A percentile compares a stretch with the other conserved stretches of the same genome.
These are phyloP conservation scores for Calocybe indica DNA, from an alignment of 768 basidiomycete genomes.

Conservation along the genomic window DNA sequence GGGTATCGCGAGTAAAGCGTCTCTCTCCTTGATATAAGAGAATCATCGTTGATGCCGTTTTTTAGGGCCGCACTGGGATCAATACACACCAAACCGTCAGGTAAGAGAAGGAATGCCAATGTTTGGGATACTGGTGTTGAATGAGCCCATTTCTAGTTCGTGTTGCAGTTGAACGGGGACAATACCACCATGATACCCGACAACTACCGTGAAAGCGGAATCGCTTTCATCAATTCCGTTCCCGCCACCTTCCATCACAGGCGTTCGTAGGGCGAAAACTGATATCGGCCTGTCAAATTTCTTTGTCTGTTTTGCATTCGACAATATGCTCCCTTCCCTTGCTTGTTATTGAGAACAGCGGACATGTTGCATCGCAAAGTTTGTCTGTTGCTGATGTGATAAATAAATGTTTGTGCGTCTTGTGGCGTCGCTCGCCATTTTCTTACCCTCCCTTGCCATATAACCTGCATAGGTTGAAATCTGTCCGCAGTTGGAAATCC, in stretches of 20 bases:
- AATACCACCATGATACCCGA: slow-evolving; percentile 21
- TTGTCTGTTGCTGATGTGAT: too few relatives aligned
- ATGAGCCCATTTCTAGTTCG: slow-evolving; percentile 6
- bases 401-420: too few relatives aligned
- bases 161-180: slow-evolving; percentile 21
- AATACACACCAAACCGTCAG: slow-evolving; percentile 10
- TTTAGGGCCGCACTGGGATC: slow-evolving; percentile 17
- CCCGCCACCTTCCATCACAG: slow-evolving; percentile 20
- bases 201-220: slow-evolving; percentile 19
- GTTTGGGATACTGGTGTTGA: neutral
- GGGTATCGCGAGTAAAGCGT: slow-evolving; percentile 25
- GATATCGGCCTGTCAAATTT: too few relatives aligned
- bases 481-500: too few relatives aligned
- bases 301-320: too few relatives aligned
- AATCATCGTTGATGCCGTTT: slow-evolving; percentile 2
- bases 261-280: neutral
- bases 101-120: neutral
- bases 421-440: too few relatives aligned
- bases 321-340: too few relatives aligned
- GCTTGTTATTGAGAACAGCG: too few relatives aligned
- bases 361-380: too few relatives aligned
- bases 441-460: too few relatives aligned
- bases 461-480: too few relatives aligned
- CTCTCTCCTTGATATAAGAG: neutral
- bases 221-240: slow-evolving; percentile 17